Conservation (phyloP, 768 basidiomycete species). For the Pholiota microspora region DNA sequence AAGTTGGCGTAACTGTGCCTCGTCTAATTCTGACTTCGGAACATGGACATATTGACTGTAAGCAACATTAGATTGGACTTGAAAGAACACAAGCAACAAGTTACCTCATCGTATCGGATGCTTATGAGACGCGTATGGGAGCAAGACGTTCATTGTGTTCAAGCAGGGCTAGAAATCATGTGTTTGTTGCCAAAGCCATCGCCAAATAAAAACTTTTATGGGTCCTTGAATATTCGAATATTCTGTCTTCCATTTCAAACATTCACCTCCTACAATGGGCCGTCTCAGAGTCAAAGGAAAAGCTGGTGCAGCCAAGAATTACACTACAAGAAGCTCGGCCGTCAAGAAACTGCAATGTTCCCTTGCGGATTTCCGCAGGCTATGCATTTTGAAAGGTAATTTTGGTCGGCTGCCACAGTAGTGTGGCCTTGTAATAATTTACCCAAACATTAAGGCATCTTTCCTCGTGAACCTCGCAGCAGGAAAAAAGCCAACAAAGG, state of each 20-base stretch:
- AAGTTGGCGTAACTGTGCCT: constrained; percentile 91
- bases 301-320: constrained; percentile 89
- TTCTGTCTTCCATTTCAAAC: no score
- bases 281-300: constrained; percentile 83
- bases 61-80: constrained; percentile 10
- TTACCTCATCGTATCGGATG: constrained; percentile 34
- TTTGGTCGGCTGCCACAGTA: background rate
- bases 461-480: constrained; percentile 92
- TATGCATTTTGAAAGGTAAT: constrained; percentile 95
- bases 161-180: background rate
- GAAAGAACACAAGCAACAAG: background rate
- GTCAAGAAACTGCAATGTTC: constrained; percentile 97
- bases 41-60: constrained; percentile 94
- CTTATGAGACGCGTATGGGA: constrained; percentile 3
- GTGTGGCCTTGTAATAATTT: background rate
- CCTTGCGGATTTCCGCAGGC: constrained; percentile 90
- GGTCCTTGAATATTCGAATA: no score
- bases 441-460: constrained; percentile 69
- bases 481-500: constrained; percentile 97
- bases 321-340: constrained; percentile 85
- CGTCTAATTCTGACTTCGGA: constrained; percentile 96
- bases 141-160: background rate
- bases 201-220: constrained; percentile 36
- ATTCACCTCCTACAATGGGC: constrained; percentile 60
- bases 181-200: constrained; percentile 24